Base-by-base conservation (phyloP, 306 rosid species). In the Mimosa bimucronata region DNA sequence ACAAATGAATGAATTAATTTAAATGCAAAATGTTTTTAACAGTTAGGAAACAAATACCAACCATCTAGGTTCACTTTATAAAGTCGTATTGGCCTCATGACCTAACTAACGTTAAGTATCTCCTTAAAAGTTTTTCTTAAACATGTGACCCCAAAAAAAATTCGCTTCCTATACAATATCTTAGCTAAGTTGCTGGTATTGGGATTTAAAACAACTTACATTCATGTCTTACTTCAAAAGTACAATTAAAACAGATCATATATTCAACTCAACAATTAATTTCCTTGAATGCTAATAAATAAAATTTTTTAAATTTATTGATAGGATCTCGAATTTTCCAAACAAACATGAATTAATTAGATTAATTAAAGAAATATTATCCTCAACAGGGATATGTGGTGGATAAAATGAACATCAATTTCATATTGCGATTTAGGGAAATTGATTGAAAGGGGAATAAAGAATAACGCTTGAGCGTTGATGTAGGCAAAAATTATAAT, bases 331-430 rank as follows among this genome's bases (percentile, higher is more conserved):
- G 0, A 28, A 28, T 28, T 14, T 28, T 61, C 10, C 67, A 61
- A 60, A 26, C 19, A 26, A 12, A 60, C 11, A 9, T 26, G 14
- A 16, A 30, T 16, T 28, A 15, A 44, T 8, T 21, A 19, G 64
- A 19, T 26, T 25, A 2, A 73, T 26, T 6, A 3, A 73, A 2
- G 16, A n/a, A n/a, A 46, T 12, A 58, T 25, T 28, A 71, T 73
- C 65, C 26, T 2, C 29, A 45, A 15, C 6, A 50, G 28, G 0
- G 30, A 40, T 16, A 60, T 14, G 7, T 0, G 1, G 25, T 71
- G 82, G 82, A 77, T 82, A 50, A 78, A 74, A 68, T 66, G 3
- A 83, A 83, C 71, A 79, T 83, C 83, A 10, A 58, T 58, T 68
- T 75, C 83, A 62, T 61, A 69, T 69, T 83, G 81, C 10, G 30